phyloP scores from a whole-genome alignment of 495 filamentous ascomycete genomes.

The Penicillium nucicola region DNA sequence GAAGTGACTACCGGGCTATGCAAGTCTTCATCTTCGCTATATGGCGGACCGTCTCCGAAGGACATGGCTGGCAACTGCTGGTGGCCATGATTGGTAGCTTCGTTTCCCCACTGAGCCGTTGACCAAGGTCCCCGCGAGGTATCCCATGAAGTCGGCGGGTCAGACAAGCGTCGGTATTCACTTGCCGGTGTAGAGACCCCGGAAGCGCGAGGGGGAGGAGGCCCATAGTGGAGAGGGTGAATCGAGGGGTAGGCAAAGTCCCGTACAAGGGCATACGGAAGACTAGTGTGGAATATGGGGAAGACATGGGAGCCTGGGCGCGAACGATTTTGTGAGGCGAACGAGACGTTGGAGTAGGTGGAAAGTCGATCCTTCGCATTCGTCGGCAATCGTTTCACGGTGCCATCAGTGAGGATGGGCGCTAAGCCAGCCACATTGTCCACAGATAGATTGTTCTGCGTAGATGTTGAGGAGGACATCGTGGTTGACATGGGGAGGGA shows the following conservation, averaged over 20 bases:
- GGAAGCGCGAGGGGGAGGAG: constrained; percentile 71
- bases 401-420: constrained; percentile 38
- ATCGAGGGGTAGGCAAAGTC: constrained; percentile 88
- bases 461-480: constrained; percentile 58
- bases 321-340: constrained; percentile 54
- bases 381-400: constrained; percentile 53
- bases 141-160: constrained; percentile 66
- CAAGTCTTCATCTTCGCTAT: constrained; percentile 93
- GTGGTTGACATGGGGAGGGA: constrained; percentile 35
- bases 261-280: constrained; percentile 85
- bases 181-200: constrained; percentile 81
- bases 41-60: constrained; percentile 91
- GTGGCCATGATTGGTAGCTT: constrained; percentile 35
- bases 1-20: constrained; percentile 82
- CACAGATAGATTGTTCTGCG: constrained; percentile 34
- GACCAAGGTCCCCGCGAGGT: constrained; percentile 50
- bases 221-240: constrained; percentile 92
- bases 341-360: constrained; percentile 60
- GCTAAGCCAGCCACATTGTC: constrained; percentile 40
- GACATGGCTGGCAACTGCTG: constrained; percentile 79
- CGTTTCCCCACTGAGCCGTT: constrained; percentile 45
- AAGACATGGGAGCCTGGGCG: constrained; percentile 75
- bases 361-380: constrained; percentile 73
- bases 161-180: constrained; percentile 75
- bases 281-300: constrained; percentile 79